Conservation (phyloP, 192 early-diverging fungal species). For the Coemansia erecta region DNA sequence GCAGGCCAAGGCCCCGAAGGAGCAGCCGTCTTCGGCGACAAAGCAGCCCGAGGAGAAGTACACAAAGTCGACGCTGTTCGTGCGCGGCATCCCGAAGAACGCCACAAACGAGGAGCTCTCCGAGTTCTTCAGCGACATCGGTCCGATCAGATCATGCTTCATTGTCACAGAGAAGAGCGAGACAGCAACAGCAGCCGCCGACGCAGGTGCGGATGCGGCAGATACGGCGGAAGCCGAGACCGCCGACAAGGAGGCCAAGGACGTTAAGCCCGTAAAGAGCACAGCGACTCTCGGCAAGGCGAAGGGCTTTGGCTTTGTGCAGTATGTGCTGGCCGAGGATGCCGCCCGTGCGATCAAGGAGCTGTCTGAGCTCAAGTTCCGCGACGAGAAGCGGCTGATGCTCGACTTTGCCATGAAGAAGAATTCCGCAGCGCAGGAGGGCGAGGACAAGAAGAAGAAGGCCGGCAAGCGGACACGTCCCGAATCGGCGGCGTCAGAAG, state of each 20-base stretch:
- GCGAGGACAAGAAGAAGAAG: constrained; percentile 7
- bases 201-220: constrained; percentile 4
- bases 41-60: constrained; percentile 42
- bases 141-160: constrained; percentile 87
- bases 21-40: background rate
- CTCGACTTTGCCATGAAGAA: constrained; percentile 75
- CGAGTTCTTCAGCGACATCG: constrained; percentile 84
- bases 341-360: constrained; percentile 72
- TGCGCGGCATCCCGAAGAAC: constrained; percentile 79
- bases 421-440: background rate
- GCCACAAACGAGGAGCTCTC: constrained; percentile 82
- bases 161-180: constrained; percentile 67
- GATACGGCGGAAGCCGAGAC: constrained; percentile 6
- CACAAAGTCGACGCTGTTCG: constrained; percentile 77
- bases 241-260: background rate
- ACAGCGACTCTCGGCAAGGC: constrained; percentile 18
- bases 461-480: constrained; percentile 14
- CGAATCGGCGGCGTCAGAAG: background rate
- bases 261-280: constrained; percentile 48
- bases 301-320: constrained; percentile 87
- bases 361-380: constrained; percentile 73
- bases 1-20: constrained; percentile 10
- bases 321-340: constrained; percentile 62
- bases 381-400: constrained; percentile 64
- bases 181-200: constrained; percentile 33